Conservation (phyloP, 2,329 filamentous ascomycete genomes). For the Rosellinia necatrix region DNA sequence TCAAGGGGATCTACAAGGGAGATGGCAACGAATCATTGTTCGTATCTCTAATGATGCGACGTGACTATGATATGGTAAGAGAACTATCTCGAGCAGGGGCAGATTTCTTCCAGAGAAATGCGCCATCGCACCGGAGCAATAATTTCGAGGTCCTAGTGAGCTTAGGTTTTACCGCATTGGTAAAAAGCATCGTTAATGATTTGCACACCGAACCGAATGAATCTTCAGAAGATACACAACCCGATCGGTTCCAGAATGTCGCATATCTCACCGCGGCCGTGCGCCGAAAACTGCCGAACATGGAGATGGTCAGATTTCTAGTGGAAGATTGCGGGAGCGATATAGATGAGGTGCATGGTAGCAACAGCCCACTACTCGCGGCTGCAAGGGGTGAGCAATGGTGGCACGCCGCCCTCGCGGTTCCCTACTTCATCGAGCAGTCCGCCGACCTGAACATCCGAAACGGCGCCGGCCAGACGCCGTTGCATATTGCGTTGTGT, state of each 20-base stretch:
- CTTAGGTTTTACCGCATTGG: conserved; percentile 4
- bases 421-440: conserved; percentile 14
- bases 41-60: background rate
- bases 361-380: background rate
- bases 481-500: conserved; percentile 6
- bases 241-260: background rate
- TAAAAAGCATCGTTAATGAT: conserved; percentile 1
- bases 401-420: conserved; percentile 16
- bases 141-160: background rate
- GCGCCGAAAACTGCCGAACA: conserved; percentile 1
- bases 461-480: conserved; percentile 4
- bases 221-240: background rate
- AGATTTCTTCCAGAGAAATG: conserved; percentile 4
- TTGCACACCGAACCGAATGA: background rate
- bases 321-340: conserved; percentile 7
- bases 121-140: background rate
- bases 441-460: conserved; percentile 7
- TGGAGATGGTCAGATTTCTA: conserved; percentile 13
- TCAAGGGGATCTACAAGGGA: background rate
- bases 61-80: conserved; percentile 6
- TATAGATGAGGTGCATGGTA: conserved; percentile 1
- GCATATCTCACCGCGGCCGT: conserved; percentile 8
- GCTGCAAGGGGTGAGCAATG: conserved; percentile 10
- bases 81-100: conserved; percentile 7
- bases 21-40: background rate